Conservation (phyloP, 2,329 filamentous ascomycete species). For the Verticillium zaregamsianum region DNA sequence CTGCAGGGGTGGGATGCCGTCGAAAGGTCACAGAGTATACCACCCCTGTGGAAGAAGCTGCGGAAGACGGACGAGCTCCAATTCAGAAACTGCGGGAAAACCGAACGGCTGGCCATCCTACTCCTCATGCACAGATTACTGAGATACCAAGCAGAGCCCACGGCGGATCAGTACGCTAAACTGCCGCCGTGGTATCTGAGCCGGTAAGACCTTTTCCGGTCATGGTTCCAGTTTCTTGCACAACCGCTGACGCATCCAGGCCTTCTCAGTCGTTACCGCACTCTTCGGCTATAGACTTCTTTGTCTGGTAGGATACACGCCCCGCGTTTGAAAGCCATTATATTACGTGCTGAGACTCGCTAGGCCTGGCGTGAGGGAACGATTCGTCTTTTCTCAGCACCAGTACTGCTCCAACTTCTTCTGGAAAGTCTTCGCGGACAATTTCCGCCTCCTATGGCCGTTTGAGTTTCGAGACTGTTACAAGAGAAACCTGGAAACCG, state of each 20-base stretch:
- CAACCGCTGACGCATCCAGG: conserved; percentile 7
- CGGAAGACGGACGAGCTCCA: conserved; percentile 16
- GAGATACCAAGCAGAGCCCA: conserved; percentile 20
- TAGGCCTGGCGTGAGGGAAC: conserved; percentile 22
- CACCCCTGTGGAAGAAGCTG: conserved; percentile 19
- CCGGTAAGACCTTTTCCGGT: conserved; percentile 11
- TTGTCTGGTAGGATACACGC: conserved; percentile 18
- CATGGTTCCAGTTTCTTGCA: neutral
- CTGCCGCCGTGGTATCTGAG: conserved; percentile 20
- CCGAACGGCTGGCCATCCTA: conserved; percentile 17
- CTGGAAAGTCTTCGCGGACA: conserved; percentile 18
- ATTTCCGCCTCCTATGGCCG: conserved; percentile 19
- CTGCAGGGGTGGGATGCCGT: conserved; percentile 22
- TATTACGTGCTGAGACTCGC: neutral
- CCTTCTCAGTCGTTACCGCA: conserved; percentile 21
- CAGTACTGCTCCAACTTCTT: conserved; percentile 23
- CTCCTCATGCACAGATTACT: conserved; percentile 18
- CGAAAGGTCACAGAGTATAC: conserved; percentile 17
- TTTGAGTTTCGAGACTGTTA: conserved; percentile 21
- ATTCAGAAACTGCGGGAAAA: conserved; percentile 13
- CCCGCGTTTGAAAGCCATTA: neutral
- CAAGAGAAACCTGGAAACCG: conserved; percentile 16
- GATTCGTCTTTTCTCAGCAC: conserved; percentile 22
- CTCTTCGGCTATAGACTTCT: conserved; percentile 23
- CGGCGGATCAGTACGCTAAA: conserved; percentile 10